A percentile compares a stretch with the other conserved stretches of the same genome.
Evolutionary conservation across 1,284 basidiomycete genomes (phyloP).

Genomic region (Anthracocystis panici-leucophaei): DNA sequence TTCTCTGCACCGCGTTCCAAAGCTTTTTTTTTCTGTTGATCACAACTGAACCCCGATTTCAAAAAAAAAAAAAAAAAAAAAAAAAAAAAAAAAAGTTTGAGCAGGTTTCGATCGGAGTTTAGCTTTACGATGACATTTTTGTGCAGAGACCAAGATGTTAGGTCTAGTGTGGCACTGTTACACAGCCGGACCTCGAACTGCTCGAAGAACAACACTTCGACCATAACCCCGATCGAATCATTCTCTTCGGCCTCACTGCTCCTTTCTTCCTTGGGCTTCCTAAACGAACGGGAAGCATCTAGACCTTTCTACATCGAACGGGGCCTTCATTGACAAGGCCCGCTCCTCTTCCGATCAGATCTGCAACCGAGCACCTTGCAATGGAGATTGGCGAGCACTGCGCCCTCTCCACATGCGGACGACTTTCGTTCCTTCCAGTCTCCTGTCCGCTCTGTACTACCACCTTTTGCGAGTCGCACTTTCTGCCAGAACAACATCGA

Average conservation of each 20-base stretch:
- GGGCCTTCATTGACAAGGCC: background rate
- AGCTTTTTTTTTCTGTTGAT: background rate
- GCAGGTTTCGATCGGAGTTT: constrained; percentile 9
- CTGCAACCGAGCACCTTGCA: background rate
- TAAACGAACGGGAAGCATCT: constrained; percentile 8
- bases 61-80: no score
- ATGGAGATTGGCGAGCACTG: constrained; percentile 62
- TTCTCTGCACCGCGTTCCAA: constrained; percentile 8
- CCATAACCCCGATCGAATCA: constrained; percentile 13
- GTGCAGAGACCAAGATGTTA: background rate
- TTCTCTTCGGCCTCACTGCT: no score
- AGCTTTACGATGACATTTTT: background rate
- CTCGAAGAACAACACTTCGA: constrained; percentile 8
- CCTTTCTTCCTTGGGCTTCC: no score
- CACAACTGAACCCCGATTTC: constrained; percentile 4
- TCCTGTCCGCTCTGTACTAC: constrained; percentile 50
- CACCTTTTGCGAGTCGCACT: constrained; percentile 58
- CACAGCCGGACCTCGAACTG: background rate
- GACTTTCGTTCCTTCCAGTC: constrained; percentile 60
- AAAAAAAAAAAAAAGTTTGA: no score
- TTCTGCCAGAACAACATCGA: constrained; percentile 51
- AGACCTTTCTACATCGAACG: constrained; percentile 6
- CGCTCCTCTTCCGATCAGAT: background rate
- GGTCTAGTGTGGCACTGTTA: background rate
- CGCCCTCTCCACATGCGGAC: constrained; percentile 37